Evolutionary conservation across 2,329 filamentous ascomycete genomes (phyloP), one percentile per base, ranked within the genome.

Genomic region (Metarhizium anisopliae): DNA sequence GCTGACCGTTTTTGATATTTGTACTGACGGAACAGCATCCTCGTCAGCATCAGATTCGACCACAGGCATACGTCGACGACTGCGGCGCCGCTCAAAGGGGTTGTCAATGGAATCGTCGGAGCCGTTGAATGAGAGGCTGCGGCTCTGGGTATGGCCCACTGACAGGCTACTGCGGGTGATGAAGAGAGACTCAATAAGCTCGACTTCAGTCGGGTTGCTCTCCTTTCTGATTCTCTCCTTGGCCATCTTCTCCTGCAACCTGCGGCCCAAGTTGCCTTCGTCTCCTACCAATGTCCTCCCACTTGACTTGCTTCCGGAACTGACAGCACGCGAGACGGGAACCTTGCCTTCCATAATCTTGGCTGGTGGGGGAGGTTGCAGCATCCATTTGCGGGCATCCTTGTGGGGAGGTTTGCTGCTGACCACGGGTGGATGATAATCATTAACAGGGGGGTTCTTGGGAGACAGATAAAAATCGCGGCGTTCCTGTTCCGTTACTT

Each of bases 331-430:
- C 63, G 79, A 82, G 20, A 87, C 84, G 35, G 83, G 82, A 40
- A 89, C 82, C 68, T 92, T 94, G 61, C 91, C 92, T 60, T 87
- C 88, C 92, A 96, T 96, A 58, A 96, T 79, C 68, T 87, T 91
- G 56, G 92, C 90, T 38, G 86, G 83, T n/a, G 92, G 92, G 1
- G 91, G 90, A 2, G 92, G 92, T 66, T 95, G 90, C 53, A 95
- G 76, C 91, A 96, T 96, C 92, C 92, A 96, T 65, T 80, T 81
- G 55, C 88, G 86, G 58, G 89, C 90, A 55, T 84, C 83, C 65
- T 76, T 83, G 67, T 82, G 84, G 42, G 77, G 79, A 14, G 85
- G 87, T 56, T 82, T 87, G 71, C 84, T 89, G 69, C 83, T 90
- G 58, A 94, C 88, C 53, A 95, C 86, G 2, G 90, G 90, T 5